These are phyloP conservation scores for Sugiyamaella novakii DNA, from an alignment of 1,139 yeast genomes.

Conservation along the genomic window DNA sequence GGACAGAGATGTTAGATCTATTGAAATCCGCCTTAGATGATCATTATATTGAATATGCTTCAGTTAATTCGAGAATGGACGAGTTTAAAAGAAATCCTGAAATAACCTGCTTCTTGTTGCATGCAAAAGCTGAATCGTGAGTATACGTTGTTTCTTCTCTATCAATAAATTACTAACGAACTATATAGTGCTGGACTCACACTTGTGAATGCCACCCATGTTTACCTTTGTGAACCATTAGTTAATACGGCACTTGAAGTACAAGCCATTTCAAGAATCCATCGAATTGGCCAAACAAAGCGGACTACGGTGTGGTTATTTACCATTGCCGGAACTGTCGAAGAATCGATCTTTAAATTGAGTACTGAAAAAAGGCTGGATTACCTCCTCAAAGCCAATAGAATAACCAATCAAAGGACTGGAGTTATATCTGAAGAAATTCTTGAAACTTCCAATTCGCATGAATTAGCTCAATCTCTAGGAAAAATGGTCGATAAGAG, in stretches of 20 bases:
- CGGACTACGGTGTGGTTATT: slow-evolving; percentile 91
- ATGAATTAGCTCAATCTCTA: slow-evolving; percentile 46
- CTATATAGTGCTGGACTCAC: slow-evolving; percentile 66
- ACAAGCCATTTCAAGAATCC: slow-evolving; percentile 90
- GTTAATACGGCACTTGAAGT: slow-evolving; percentile 84
- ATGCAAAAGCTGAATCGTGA: slow-evolving; percentile 79
- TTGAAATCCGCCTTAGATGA: slow-evolving; percentile 66
- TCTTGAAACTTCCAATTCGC: slow-evolving; percentile 38
- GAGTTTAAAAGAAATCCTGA: slow-evolving; percentile 63
- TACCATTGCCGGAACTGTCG: slow-evolving; percentile 82
- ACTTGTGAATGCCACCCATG: slow-evolving; percentile 86
- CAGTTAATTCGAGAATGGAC: slow-evolving; percentile 52
- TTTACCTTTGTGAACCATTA: slow-evolving; percentile 85
- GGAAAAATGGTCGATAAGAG: slow-evolving; percentile 45
- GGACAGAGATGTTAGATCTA: slow-evolving; percentile 72
- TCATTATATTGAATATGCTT: slow-evolving; percentile 54
- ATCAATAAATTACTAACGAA: slow-evolving; percentile 14
- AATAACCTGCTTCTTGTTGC: slow-evolving; percentile 80
- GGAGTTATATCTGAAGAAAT: slow-evolving; percentile 25
- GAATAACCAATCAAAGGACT: slow-evolving; percentile 16
- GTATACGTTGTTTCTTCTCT: too few relatives aligned
- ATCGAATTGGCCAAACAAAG: slow-evolving; percentile 82
- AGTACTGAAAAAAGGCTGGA: slow-evolving; percentile 39
- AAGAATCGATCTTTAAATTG: slow-evolving; percentile 68
- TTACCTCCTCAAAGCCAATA: slow-evolving; percentile 23